Evolutionary conservation across 192 early-diverging fungal species (phyloP).

Genomic region (Linnemannia hyalina): DNA sequence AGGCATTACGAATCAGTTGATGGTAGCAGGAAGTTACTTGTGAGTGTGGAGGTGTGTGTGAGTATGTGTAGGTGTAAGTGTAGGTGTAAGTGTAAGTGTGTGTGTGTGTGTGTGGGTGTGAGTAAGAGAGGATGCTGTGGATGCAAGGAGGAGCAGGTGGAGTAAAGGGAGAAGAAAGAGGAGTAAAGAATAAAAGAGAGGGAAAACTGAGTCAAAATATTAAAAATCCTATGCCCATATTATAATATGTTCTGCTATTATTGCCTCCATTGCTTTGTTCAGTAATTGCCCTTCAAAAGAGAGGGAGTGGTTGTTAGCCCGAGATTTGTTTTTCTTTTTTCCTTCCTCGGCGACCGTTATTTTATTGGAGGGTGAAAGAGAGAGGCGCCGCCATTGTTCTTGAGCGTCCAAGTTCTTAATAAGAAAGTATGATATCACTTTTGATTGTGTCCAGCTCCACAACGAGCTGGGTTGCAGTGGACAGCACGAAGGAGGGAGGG

Average conservation of each 20-base stretch:
- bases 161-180: neutral
- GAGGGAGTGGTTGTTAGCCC: too few species aligned
- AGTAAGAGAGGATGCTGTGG: neutral
- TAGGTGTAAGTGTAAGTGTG: neutral
- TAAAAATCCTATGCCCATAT: neutral
- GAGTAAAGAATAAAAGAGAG: neutral
- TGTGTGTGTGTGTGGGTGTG: neutral
- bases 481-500: neutral
- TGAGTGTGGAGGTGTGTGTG: neutral
- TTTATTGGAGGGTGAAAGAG: too few species aligned
- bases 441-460: too few species aligned
- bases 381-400: too few species aligned
- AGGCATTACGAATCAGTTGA: conserved; percentile 30
- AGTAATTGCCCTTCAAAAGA: too few species aligned
- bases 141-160: neutral
- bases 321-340: too few species aligned
- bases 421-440: too few species aligned
- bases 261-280: too few species aligned
- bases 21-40: neutral
- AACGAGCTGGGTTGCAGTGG: neutral
- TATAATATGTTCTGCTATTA: too few species aligned
- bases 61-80: neutral
- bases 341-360: too few species aligned
- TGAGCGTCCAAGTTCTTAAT: too few species aligned
- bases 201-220: neutral